phyloP scores from a whole-genome alignment of 2,329 filamentous ascomycete species.

The Lecanoromycetidae sp. region DNA sequence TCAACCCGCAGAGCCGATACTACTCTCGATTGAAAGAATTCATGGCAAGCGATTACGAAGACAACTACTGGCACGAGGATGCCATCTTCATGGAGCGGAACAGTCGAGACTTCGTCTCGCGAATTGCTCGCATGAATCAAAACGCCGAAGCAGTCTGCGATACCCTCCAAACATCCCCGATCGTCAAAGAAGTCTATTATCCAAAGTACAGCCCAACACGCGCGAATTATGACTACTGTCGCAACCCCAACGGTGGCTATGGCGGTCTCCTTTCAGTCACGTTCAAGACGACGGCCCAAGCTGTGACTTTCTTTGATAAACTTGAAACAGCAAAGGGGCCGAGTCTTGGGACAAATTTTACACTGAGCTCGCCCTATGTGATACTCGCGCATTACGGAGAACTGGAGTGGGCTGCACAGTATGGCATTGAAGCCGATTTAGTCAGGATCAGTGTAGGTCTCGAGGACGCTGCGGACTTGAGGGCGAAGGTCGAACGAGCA shows the following conservation, averaged over 20 bases:
- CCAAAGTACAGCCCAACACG: slow-evolving; percentile 64
- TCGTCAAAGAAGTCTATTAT: slow-evolving; percentile 72
- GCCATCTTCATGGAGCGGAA: slow-evolving; percentile 91
- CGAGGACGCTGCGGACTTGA: slow-evolving; percentile 60
- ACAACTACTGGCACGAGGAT: slow-evolving; percentile 91
- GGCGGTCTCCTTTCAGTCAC: slow-evolving; percentile 79
- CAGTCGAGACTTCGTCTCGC: slow-evolving; percentile 74
- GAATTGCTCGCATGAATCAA: slow-evolving; percentile 71
- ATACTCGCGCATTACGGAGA: slow-evolving; percentile 84
- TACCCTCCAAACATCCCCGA: slow-evolving; percentile 48
- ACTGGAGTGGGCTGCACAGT: slow-evolving; percentile 75
- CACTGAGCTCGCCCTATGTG: slow-evolving; percentile 60
- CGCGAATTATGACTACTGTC: slow-evolving; percentile 65
- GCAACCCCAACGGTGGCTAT: slow-evolving; percentile 65
- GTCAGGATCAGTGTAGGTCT: slow-evolving; percentile 82
- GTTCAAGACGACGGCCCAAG: slow-evolving; percentile 58
- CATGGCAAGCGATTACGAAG: slow-evolving; percentile 60
- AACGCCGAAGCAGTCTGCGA: slow-evolving; percentile 77
- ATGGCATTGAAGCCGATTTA: slow-evolving; percentile 68
- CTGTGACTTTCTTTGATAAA: slow-evolving; percentile 71
- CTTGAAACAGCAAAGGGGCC: slow-evolving; percentile 86
- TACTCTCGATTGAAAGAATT: slow-evolving; percentile 57
- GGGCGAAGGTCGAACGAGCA: slow-evolving; percentile 53
- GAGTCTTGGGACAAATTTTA: slow-evolving; percentile 94
- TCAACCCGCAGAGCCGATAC: slow-evolving; percentile 56